A percentile compares a stretch with the other conserved stretches of the same genome.
phyloP scores from a whole-genome alignment of 2,329 filamentous ascomycete species.

The Xylariaceae sp. region DNA sequence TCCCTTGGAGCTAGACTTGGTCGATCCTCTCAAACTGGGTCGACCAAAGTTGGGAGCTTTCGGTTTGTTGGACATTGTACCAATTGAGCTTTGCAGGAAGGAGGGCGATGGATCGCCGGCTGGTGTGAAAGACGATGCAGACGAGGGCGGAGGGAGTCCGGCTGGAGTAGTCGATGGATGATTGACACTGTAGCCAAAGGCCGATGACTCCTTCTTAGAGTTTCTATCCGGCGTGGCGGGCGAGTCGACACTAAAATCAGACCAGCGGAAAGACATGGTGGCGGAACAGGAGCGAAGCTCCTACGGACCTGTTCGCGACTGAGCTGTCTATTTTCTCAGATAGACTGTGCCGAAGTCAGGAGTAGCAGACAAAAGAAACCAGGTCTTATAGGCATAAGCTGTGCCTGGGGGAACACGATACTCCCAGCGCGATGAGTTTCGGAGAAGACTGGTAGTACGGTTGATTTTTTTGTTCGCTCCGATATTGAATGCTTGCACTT shows the following conservation, averaged over 20 bases:
- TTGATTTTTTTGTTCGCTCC: slow-evolving; percentile 7
- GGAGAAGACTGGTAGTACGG: neutral
- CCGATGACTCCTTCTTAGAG: slow-evolving; percentile 41
- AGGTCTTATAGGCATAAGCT: neutral
- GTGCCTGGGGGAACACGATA: neutral
- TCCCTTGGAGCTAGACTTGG: slow-evolving; percentile 43
- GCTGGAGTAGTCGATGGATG: slow-evolving; percentile 60
- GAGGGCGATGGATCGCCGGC: slow-evolving; percentile 61
- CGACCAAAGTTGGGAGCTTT: slow-evolving; percentile 50
- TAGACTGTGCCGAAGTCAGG: neutral
- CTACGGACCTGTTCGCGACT: slow-evolving; percentile 14
- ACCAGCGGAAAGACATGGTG: slow-evolving; percentile 45
- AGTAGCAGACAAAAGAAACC: slow-evolving; percentile 5
- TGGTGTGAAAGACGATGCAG: slow-evolving; percentile 61
- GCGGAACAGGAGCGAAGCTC: slow-evolving; percentile 23
- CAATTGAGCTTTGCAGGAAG: slow-evolving; percentile 61
- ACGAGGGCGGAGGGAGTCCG: slow-evolving; percentile 55
- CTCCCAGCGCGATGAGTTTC: neutral
- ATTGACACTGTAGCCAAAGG: slow-evolving; percentile 48
- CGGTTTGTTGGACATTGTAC: slow-evolving; percentile 46
- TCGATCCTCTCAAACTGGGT: slow-evolving; percentile 37
- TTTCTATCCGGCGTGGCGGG: slow-evolving; percentile 58
- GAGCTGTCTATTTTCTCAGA: slow-evolving; percentile 3
- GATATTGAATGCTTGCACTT: no score
- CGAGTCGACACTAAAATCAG: slow-evolving; percentile 49